Percentiles rank a stretch among this genome's conserved stretches.
phyloP scores from a whole-genome alignment of 805 yeast species.

The Ogataea degrootiae region DNA sequence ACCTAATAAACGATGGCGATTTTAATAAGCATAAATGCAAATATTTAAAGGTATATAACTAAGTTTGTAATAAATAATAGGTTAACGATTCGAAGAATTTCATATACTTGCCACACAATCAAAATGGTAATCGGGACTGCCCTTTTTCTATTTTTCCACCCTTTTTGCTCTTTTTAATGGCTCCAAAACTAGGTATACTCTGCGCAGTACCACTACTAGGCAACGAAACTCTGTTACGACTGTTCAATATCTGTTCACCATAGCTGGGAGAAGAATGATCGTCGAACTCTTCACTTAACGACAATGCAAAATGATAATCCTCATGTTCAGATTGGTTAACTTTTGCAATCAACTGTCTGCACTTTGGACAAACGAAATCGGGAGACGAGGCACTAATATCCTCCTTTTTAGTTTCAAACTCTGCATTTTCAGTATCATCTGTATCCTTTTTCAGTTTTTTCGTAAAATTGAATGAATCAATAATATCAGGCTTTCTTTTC shows the following conservation, averaged over 20 bases:
- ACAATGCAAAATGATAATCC: conserved; percentile 27
- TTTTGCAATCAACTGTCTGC: conserved; percentile 5
- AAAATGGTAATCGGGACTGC: conserved; percentile 15
- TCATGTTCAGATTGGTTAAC: conserved; percentile 18
- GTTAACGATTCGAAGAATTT: not conserved
- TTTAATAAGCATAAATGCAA: too few species aligned
- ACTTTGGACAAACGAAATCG: conserved; percentile 10
- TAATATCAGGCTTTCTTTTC: not conserved
- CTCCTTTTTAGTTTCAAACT: not conserved
- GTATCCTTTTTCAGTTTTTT: not conserved
- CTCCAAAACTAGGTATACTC: not conserved
- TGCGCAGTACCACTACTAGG: not conserved
- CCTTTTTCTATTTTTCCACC: conserved; percentile 5
- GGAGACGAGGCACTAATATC: not conserved
- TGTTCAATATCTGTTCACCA: conserved; percentile 11
- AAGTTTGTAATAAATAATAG: conserved; percentile 33
- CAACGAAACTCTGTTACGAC: not conserved
- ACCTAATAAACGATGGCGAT: too few species aligned
- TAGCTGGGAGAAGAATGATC: conserved; percentile 5
- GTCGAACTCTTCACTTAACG: conserved; percentile 17
- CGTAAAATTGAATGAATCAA: not conserved
- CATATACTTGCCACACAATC: not conserved
- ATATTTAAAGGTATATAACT: too few species aligned
- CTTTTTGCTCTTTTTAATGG: conserved; percentile 2
- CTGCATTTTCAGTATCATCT: not conserved